phyloP scores from a whole-genome alignment of 2,329 filamentous ascomycete species.

The Reticulascus tulasneorum region DNA sequence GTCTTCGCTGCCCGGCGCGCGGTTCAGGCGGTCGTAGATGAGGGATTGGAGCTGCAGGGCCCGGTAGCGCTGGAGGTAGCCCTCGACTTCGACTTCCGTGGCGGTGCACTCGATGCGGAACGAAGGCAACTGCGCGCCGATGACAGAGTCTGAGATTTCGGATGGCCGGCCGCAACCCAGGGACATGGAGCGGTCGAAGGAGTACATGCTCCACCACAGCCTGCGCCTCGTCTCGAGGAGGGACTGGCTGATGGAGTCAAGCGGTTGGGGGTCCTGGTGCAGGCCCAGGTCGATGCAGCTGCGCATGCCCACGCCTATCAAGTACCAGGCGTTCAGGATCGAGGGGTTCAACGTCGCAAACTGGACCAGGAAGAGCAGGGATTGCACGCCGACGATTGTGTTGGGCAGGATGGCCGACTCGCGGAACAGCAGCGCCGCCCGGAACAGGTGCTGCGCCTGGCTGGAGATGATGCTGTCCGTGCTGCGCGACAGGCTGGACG shows the following conservation, averaged over 20 bases:
- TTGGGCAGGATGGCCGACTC: slow-evolving; percentile 19
- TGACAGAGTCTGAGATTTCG: slow-evolving; percentile 18
- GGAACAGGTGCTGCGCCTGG: slow-evolving; percentile 18
- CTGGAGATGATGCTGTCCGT: slow-evolving; percentile 19
- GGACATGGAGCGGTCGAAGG: slow-evolving; percentile 20
- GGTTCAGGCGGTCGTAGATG: slow-evolving; percentile 16
- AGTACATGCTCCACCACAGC: slow-evolving; percentile 23
- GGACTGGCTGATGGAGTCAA: slow-evolving; percentile 10
- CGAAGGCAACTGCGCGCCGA: slow-evolving; percentile 15
- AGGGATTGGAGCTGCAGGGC: slow-evolving; percentile 18
- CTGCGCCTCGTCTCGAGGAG: slow-evolving; percentile 18
- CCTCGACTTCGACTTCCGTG: slow-evolving; percentile 15
- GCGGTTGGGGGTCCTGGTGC: slow-evolving; percentile 17
- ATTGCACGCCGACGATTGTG: slow-evolving; percentile 20
- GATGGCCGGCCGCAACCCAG: slow-evolving; percentile 18
- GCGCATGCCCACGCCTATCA: slow-evolving; percentile 20
- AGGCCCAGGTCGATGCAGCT: slow-evolving; percentile 19
- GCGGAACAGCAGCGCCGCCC: slow-evolving; percentile 17
- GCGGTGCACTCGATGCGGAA: slow-evolving; percentile 19
- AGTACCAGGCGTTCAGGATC: slow-evolving; percentile 18
- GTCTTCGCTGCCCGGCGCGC: neutral
- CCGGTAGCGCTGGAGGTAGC: slow-evolving; percentile 20
- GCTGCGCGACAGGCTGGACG: slow-evolving; percentile 19
- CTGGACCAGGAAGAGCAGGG: slow-evolving; percentile 19
- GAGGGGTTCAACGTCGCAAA: slow-evolving; percentile 21